Conservation (phyloP, 495 filamentous ascomycete genomes). For the Xylaria flabelliformis region DNA sequence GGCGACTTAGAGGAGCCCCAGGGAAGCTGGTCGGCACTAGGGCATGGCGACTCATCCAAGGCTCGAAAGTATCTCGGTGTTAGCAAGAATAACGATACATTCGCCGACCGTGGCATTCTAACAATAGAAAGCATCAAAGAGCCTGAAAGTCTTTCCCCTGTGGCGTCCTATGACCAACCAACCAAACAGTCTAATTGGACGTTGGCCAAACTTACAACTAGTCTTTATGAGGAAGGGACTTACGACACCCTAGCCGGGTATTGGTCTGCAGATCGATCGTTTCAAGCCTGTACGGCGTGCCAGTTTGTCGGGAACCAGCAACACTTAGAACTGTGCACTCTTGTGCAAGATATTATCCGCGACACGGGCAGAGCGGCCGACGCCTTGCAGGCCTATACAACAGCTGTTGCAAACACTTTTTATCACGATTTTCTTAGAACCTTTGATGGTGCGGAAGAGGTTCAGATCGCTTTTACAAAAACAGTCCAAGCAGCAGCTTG, state of each 20-base stretch:
- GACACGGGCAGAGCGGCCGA: constrained; percentile 7
- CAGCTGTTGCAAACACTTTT: neutral
- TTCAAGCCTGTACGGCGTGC: neutral
- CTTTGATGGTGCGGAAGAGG: neutral
- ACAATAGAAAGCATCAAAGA: constrained; percentile 1
- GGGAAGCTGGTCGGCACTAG: neutral
- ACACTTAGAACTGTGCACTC: neutral
- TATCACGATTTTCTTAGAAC: neutral
- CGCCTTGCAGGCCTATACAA: constrained; percentile 2
- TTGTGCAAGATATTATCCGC: neutral
- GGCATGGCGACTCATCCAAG: neutral
- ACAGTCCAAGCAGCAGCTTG: neutral
- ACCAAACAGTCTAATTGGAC: neutral
- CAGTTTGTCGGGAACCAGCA: neutral
- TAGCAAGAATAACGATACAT: neutral
- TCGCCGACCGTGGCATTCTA: neutral
- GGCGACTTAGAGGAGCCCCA: neutral
- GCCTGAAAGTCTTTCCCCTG: neutral
- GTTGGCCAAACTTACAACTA: neutral
- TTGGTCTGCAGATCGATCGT: neutral
- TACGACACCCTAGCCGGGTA: neutral
- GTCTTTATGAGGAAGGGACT: neutral
- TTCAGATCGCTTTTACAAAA: neutral
- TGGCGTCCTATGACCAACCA: neutral
- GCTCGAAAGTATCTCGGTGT: neutral